A percentile compares a stretch with the other conserved stretches of the same genome.
Conservation (phyloP, 371 early-diverging fungal species). For the Rhizopus arrhizus region DNA sequence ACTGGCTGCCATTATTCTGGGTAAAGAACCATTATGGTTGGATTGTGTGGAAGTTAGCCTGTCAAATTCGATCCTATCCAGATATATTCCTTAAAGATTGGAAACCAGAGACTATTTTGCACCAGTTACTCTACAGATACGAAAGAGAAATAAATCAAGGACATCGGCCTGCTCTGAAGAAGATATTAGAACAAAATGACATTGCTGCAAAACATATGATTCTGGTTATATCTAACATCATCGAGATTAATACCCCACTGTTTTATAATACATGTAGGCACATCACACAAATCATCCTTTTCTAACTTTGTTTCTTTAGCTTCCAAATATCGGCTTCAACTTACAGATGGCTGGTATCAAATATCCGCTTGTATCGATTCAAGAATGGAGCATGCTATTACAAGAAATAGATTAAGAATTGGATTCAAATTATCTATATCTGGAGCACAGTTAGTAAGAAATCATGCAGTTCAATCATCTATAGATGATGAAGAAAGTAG, state of each 20-base stretch:
- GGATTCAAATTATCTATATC: slow-evolving; percentile 72
- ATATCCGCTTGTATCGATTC: slow-evolving; percentile 62
- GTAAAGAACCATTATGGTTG: slow-evolving; percentile 71
- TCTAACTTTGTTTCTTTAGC: slow-evolving; percentile 5
- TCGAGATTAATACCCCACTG: slow-evolving; percentile 10
- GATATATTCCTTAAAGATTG: slow-evolving; percentile 43
- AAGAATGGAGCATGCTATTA: slow-evolving; percentile 52
- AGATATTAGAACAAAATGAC: slow-evolving; percentile 74
- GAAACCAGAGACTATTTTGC: slow-evolving; percentile 48
- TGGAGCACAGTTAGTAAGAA: slow-evolving; percentile 64
- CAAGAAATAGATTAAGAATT: slow-evolving; percentile 46
- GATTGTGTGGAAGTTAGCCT: slow-evolving; percentile 78
- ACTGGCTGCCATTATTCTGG: slow-evolving; percentile 57
- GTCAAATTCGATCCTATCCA: slow-evolving; percentile 64
- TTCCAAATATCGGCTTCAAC: slow-evolving; percentile 35
- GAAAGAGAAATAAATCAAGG: slow-evolving; percentile 72
- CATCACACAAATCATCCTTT: too few relatives aligned
- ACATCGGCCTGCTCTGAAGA: slow-evolving; percentile 67
- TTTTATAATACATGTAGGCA: slow-evolving; percentile 22
- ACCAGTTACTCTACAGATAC: slow-evolving; percentile 69
- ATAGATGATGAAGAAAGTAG: slow-evolving; percentile 6
- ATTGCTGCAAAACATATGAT: slow-evolving; percentile 64
- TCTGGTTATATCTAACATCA: slow-evolving; percentile 64
- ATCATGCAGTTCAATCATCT: slow-evolving; percentile 40
- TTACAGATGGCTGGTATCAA: slow-evolving; percentile 85